Percentiles rank a stretch among this genome's conserved stretches.
These are phyloP conservation scores for Aspergillus sclerotioniger DNA, from an alignment of 495 filamentous ascomycete genomes.

Conservation along the genomic window DNA sequence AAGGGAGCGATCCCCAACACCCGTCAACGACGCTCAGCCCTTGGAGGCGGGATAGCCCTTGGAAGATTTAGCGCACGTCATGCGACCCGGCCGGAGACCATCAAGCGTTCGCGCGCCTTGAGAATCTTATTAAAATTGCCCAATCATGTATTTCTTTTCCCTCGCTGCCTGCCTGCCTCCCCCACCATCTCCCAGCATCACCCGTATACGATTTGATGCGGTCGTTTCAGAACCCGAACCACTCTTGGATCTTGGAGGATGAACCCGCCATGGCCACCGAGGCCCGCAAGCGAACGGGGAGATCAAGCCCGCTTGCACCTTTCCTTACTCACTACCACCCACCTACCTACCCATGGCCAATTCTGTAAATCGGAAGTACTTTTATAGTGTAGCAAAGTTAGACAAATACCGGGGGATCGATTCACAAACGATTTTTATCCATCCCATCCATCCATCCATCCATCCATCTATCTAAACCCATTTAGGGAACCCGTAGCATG, in stretches of 20 bases:
- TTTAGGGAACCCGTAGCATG: neutral
- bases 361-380: neutral
- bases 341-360: neutral
- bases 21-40: conserved; percentile 9
- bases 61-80: conserved; percentile 11
- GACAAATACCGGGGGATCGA: neutral
- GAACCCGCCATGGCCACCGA: conserved; percentile 4
- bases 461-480: no score
- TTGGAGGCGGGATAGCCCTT: conserved; percentile 7
- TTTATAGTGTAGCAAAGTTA: conserved; percentile 15
- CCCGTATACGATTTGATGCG: conserved; percentile 12
- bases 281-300: neutral
- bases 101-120: conserved; percentile 9
- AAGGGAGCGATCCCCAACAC: conserved; percentile 3
- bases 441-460: neutral
- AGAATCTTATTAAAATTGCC: conserved; percentile 9
- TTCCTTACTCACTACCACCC: neutral
- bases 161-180: neutral
- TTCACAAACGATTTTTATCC: neutral
- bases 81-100: conserved; percentile 12
- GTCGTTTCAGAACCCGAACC: conserved; percentile 13
- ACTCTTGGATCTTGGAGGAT: conserved; percentile 8
- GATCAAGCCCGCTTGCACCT: neutral
- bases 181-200: conserved; percentile 1
- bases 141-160: conserved; percentile 17